phyloP scores from a whole-genome alignment of 495 filamentous ascomycete genomes.

The Neurospora sp. region DNA sequence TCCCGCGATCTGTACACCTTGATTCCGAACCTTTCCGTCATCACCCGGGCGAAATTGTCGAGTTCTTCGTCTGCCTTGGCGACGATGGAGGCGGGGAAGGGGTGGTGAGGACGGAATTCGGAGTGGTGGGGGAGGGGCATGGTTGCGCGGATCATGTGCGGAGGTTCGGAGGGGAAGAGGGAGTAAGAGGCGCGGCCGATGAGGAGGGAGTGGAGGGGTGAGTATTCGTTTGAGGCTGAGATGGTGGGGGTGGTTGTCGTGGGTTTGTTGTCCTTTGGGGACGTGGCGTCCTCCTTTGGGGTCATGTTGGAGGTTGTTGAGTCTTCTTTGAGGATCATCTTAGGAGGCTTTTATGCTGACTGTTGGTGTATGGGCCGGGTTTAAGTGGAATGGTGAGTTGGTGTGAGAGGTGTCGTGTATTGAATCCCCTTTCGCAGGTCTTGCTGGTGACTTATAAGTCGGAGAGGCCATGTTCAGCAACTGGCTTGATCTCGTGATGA shows the following conservation, averaged over 20 bases:
- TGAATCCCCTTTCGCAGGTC: neutral
- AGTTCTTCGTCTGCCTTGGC: neutral
- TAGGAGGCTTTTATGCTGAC: neutral
- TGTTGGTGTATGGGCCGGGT: neutral
- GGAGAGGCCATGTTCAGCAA: neutral
- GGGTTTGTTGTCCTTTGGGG: neutral
- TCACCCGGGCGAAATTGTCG: neutral
- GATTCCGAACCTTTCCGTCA: neutral
- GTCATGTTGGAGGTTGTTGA: neutral
- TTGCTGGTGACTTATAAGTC: neutral
- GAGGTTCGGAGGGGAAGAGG: neutral
- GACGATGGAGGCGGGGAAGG: neutral
- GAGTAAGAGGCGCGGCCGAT: neutral
- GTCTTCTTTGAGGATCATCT: neutral
- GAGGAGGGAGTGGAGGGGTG: neutral
- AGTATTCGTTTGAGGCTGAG: neutral
- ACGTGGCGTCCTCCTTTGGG: neutral
- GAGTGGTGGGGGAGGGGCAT: neutral
- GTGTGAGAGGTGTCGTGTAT: neutral
- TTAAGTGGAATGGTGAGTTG: neutral
- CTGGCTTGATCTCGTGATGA: neutral
- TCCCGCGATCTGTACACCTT: neutral
- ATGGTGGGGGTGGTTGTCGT: neutral
- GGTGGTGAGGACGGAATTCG: neutral
- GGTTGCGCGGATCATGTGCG: constrained; percentile 1